Conservation (phyloP, 805 yeast species). For the Huiozyma naganishii region DNA sequence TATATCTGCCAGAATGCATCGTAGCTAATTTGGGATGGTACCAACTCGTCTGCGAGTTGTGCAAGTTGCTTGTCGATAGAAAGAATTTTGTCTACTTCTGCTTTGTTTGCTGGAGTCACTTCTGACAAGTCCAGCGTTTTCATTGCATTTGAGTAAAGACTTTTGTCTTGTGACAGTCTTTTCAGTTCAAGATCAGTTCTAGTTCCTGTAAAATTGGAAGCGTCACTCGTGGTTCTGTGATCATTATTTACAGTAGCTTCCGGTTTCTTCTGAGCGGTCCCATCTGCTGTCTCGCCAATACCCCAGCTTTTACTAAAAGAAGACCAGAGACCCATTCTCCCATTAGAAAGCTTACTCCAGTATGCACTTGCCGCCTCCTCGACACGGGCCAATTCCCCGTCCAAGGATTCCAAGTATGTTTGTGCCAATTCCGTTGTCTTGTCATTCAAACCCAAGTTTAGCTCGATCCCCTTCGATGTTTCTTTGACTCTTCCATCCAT, state of each 20-base stretch:
- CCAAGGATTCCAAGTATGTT: conserved; percentile 58
- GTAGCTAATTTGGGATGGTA: conserved; percentile 52
- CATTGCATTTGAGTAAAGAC: conserved; percentile 29
- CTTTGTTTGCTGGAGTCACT: not conserved
- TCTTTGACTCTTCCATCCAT: conserved; percentile 10
- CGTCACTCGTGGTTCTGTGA: conserved; percentile 20
- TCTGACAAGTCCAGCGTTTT: conserved; percentile 19
- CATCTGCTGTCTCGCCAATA: conserved; percentile 10
- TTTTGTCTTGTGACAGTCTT: conserved; percentile 40
- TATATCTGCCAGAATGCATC: conserved; percentile 68
- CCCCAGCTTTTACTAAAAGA: no score
- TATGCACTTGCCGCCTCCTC: conserved; percentile 55
- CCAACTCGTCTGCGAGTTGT: conserved; percentile 47
- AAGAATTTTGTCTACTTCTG: no score
- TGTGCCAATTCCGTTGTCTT: conserved; percentile 37
- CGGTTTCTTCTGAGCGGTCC: conserved; percentile 7
- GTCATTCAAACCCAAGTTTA: conserved; percentile 11
- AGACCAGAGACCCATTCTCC: conserved; percentile 18
- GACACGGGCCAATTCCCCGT: conserved; percentile 58
- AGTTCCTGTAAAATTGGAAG: conserved; percentile 30
- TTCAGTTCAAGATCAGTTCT: conserved; percentile 56
- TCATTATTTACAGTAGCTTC: conserved; percentile 21
- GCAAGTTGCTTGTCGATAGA: conserved; percentile 39
- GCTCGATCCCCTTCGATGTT: conserved; percentile 19
- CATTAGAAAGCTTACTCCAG: conserved; percentile 21